Evolutionary conservation across 805 yeast genomes (phyloP), one percentile per base, ranked within the genome.

Genomic region (Saccharomycopsis javanensis): DNA sequence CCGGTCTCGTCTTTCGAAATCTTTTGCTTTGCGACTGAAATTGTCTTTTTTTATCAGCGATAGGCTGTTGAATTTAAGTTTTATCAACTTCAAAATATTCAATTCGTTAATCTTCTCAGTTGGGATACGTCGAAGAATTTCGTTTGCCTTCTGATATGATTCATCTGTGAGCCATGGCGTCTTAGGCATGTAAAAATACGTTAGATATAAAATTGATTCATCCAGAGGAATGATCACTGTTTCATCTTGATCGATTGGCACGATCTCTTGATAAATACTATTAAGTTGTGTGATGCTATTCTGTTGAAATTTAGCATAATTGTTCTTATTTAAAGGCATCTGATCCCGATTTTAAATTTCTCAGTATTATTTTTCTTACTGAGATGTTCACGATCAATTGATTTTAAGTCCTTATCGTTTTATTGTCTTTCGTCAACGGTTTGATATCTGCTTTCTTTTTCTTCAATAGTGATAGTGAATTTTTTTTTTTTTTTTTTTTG

Each of bases 141-240:
- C 18, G 13, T 18, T n/a, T 35, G 57, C 54, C 13, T n/a, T 27
- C 23, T 10, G 2, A 34, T n/a, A 13, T 16, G 31, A 11, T 31
- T 50, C 33, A 15, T 16, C 20, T 2, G 38, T 42, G 7, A 20
- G 5, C 57, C 57, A 55, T 16, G 54, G 54, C 3, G 48, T 55
- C 4, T 30, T 23, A 35, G 38, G 42, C 54, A 55, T 55, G 20
- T 38, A 53, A 42, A 27, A 53, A 42, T 38, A 53, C 11, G 42
- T 35, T 5, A 45, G 30, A 42, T 28, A 42, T 23, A 27, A 3
- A n/a, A 53, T 53, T n/a, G 30, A n/a, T 30, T 53, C 42, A 8
- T 20, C 23, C 5, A 15, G 25, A 10, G 48, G 34, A 34, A 33
- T 51, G 11, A 20, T 5, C 8, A 30, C 15, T 16, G 33, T 4